These are phyloP conservation scores for Xylaria curta DNA, from an alignment of 495 filamentous ascomycete species.

Conservation along the genomic window DNA sequence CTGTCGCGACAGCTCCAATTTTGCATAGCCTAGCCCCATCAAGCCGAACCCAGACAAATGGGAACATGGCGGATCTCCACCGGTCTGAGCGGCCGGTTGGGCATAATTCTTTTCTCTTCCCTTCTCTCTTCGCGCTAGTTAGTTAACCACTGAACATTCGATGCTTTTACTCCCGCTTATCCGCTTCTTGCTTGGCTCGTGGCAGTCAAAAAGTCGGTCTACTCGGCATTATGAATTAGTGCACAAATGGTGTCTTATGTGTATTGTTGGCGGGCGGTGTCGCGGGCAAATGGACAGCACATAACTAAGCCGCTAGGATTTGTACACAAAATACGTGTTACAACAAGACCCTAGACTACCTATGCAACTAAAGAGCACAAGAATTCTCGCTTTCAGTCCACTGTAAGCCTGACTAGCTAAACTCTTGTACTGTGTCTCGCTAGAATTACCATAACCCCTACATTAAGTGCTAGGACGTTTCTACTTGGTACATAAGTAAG, in stretches of 20 bases:
- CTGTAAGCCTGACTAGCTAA: background rate
- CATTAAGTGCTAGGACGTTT: background rate
- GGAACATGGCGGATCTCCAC: slow-evolving; percentile 21
- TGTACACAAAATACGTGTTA: background rate
- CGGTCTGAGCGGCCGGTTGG: slow-evolving; percentile 23
- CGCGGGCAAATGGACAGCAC: slow-evolving; percentile 3
- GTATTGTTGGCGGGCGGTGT: background rate
- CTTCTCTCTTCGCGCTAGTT: background rate
- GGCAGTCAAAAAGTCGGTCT: slow-evolving; percentile 16
- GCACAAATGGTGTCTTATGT: background rate
- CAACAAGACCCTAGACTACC: background rate
- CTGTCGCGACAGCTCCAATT: slow-evolving; percentile 10
- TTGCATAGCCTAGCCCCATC: slow-evolving; percentile 25
- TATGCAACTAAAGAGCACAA: background rate
- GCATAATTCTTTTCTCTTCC: slow-evolving; percentile 6
- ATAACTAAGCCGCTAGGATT: background rate
- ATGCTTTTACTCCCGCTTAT: slow-evolving; percentile 12
- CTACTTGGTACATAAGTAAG: background rate
- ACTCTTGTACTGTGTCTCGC: background rate
- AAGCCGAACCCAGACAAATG: slow-evolving; percentile 25
- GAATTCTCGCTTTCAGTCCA: background rate
- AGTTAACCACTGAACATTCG: slow-evolving; percentile 8
- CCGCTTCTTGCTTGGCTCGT: slow-evolving; percentile 3
- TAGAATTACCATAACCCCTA: background rate
- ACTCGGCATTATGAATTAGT: background rate